A percentile compares a stretch with the other conserved stretches of the same genome.
Conservation (phyloP, 805 yeast species). For the Kuraishia cidri region DNA sequence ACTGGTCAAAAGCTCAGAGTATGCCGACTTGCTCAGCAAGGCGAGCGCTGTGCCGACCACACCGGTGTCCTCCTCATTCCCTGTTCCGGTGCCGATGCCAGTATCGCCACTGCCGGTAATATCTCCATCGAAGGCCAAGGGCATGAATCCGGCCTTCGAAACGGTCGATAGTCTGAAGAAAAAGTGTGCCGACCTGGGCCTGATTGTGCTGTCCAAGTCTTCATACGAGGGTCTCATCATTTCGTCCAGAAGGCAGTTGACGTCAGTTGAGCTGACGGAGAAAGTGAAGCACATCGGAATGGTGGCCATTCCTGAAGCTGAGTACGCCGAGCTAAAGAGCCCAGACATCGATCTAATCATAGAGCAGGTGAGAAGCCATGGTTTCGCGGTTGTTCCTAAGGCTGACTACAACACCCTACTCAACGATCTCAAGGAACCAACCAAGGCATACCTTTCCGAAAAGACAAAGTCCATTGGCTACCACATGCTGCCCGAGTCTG, state of each 20-base stretch:
- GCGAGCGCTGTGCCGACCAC: too few relatives aligned
- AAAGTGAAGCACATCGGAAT: slow-evolving; percentile 5
- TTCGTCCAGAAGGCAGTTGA: slow-evolving; percentile 4
- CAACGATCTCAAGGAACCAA: slow-evolving; percentile 9
- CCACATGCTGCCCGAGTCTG: not conserved
- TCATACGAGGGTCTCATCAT: slow-evolving; percentile 9
- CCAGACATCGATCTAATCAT: slow-evolving; percentile 5
- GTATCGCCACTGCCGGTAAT: too few relatives aligned
- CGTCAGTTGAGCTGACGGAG: slow-evolving; percentile 6
- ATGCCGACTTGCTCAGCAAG: too few relatives aligned
- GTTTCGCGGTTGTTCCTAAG: slow-evolving; percentile 8
- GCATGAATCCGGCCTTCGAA: slow-evolving; percentile 5
- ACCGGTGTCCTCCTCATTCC: too few relatives aligned
- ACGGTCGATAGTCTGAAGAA: slow-evolving; percentile 6
- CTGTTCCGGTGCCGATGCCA: too few relatives aligned
- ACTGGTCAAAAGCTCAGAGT: too few relatives aligned
- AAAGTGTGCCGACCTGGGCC: slow-evolving; percentile 8
- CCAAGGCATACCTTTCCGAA: slow-evolving; percentile 14
- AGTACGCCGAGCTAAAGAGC: slow-evolving; percentile 8
- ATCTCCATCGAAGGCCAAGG: slow-evolving; percentile 1
- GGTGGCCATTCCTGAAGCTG: slow-evolving; percentile 9
- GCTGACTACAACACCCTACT: slow-evolving; percentile 7
- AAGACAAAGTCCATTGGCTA: slow-evolving; percentile 10
- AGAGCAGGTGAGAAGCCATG: slow-evolving; percentile 5
- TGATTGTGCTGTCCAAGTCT: slow-evolving; percentile 13